Conservation (phyloP, 208 protist genomes). For the Trypanosoma lewisi region DNA sequence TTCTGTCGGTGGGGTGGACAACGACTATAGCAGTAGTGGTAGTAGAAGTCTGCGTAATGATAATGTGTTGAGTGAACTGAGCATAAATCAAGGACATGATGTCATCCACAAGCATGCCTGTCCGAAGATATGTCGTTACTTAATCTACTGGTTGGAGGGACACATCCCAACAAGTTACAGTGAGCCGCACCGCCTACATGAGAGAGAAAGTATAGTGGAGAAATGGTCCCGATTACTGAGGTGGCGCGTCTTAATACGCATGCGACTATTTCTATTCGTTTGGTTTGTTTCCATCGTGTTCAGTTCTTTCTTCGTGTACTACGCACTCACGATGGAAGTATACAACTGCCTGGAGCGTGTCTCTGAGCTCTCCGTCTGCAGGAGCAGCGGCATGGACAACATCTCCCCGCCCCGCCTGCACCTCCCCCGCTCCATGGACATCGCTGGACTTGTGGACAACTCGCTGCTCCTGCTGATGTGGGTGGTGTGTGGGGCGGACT, state of each 20-base stretch:
- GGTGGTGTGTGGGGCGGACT: constrained; percentile 9
- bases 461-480: constrained; percentile 10
- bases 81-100: no score
- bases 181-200: background rate
- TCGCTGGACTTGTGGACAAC: constrained; percentile 15
- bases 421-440: constrained; percentile 12
- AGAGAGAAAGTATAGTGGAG: background rate
- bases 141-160: constrained; percentile 9
- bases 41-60: no score
- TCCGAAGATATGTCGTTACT: no score
- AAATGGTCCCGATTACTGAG: constrained; percentile 11
- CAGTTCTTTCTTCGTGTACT: background rate
- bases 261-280: background rate
- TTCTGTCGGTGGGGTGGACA: no score
- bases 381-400: background rate
- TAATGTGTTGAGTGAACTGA: no score
- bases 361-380: constrained; percentile 16
- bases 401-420: background rate
- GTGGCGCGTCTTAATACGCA: constrained; percentile 9
- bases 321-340: background rate
- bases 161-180: background rate
- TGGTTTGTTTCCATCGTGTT: background rate
- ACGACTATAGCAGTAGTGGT: no score
- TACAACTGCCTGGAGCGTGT: constrained; percentile 5
- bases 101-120: no score